Base-by-base conservation (phyloP, 225 moss, liverwort and hornwort species). In the Straminergon stramineum region DNA sequence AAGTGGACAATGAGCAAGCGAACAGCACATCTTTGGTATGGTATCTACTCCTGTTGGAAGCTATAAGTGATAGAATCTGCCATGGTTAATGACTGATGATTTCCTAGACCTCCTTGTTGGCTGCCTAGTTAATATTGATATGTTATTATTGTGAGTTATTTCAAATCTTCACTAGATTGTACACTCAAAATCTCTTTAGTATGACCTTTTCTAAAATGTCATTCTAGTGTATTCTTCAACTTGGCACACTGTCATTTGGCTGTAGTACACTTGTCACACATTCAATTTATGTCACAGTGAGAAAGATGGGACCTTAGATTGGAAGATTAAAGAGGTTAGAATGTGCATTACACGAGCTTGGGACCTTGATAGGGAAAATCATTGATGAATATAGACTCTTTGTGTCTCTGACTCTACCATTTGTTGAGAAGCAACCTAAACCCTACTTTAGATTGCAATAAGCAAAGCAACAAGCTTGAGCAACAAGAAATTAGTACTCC, bases 1-100 rank as follows among this genome's bases (percentile, higher is more conserved):
- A 90, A 83, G 53, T 78, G 88, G 93, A 81, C 87, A 63, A 76
- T 89, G 77, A 85, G 85, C 84, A 82, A 87, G 28, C 23, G 13
- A 73, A 18, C 56, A 62, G 41, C 45, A 32, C 68, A 87, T 67
- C 74, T 43, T n/a, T 28, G 53, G 63, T 57, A 80, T 69, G 85
- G 37, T 74, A 58, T 62, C 17, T 77, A 70, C 53, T 65, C 79
- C 53, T 79, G 75, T n/a, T 70, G 61, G 79, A 89, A 84, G 69
- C 78, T 79, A 19, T 79, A 35, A 52, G 63, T 89, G 81, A 77
- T 76, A 81, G 82, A 85, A 68, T 75, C 48, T 75, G 75, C 58
- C 60, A 35, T 30, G 31, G 82, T 83, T 60, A 37, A 31, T 78
- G 35, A 85, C 41, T 68, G 31, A 45, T 78, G 74, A 80, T 84